Evolutionary conservation across 352 stramenopile species (phyloP), one percentile per base, ranked within the genome.

Genomic region (Globisporangium takayamanum): DNA sequence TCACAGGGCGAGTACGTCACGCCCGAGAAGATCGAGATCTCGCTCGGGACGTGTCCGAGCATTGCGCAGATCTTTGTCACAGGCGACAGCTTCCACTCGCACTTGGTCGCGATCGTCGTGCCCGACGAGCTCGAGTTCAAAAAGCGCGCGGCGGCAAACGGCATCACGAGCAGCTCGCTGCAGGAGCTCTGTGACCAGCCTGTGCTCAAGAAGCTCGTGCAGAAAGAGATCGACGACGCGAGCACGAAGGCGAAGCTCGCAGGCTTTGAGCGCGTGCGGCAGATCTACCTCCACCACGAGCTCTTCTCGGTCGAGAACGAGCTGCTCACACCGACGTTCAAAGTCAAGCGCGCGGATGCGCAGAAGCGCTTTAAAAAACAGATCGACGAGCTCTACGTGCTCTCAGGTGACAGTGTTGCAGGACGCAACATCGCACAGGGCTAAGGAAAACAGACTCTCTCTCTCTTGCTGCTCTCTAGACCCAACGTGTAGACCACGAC

Each of bases 1-100:
- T 84, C 87, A 1, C 87, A 97, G 63, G 96, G 96, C 53, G 96
- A 99, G 78, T 99, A 99, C 72, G 84, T 99, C 49, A 94, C 96
- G 1, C 78, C 96, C 6, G 96, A 99, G 72, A 98, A 98, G 76
- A 92, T 99, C 64, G 96, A 99, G 73, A 97, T 97, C 64, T 78
- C 88, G 16, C 94, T 98, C 0, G 70, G 79, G 28, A 96, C 94
- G 48, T 96, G 75, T 58, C 68, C 72, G 1, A 96, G 95, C 62
- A 92, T 99, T 50, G 92, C 77, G 25, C 95, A 98, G 73, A 78
- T 89, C 39, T 99, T 99, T 68, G 90, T 99, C 18, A 89, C 98
- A 55, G 97, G 97, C 25, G 96, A 99, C 70, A 98, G 89, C 25
- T 92, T 98, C 54, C 92, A 98, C 69, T 97, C 76, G 54, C 92